These are phyloP conservation scores for Liriodendron chinense DNA, from an alignment of 164 flowering plant genomes.

Conservation along the genomic window DNA sequence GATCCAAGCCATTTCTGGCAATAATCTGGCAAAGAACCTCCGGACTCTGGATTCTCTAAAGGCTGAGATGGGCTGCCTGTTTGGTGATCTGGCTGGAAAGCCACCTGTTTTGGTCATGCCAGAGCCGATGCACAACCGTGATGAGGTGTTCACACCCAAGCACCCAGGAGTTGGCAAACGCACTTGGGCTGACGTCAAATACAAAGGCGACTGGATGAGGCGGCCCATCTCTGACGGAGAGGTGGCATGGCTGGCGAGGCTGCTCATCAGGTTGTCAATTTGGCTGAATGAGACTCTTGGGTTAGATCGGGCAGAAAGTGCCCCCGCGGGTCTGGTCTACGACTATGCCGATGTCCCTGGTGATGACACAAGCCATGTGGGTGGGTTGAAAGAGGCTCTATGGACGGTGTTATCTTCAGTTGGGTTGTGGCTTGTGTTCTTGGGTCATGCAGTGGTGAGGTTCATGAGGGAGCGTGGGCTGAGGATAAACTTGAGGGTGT, in stretches of 20 bases:
- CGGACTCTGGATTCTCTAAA: constrained; percentile 53
- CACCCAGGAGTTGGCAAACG: constrained; percentile 37
- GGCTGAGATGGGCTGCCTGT: constrained; percentile 41
- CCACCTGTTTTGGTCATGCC: constrained; percentile 17
- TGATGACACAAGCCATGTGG: constrained; percentile 24
- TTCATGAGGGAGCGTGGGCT: constrained; percentile 55
- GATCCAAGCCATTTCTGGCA: constrained; percentile 51
- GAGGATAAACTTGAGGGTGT: constrained; percentile 65
- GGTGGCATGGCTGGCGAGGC: constrained; percentile 78
- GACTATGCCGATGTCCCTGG: constrained; percentile 46
- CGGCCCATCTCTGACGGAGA: constrained; percentile 75
- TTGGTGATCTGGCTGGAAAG: constrained; percentile 38
- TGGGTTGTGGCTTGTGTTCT: constrained; percentile 38
- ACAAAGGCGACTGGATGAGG: constrained; percentile 91
- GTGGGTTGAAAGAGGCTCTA: constrained; percentile 41
- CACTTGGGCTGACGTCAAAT: constrained; percentile 36
- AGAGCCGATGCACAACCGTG: constrained; percentile 27
- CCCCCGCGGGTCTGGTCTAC: constrained; percentile 11
- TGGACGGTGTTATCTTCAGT: constrained; percentile 36
- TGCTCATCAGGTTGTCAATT: constrained; percentile 53
- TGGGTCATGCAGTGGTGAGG: constrained; percentile 25
- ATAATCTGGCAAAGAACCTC: constrained; percentile 41
- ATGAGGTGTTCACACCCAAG: constrained; percentile 75
- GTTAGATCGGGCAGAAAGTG: constrained; percentile 33
- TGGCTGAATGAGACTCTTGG: constrained; percentile 67